Evolutionary conservation across 2,329 filamentous ascomycete species (phyloP), one percentile per base, ranked within the genome.

Genomic region (Pseudogymnoascus verrucosus): DNA sequence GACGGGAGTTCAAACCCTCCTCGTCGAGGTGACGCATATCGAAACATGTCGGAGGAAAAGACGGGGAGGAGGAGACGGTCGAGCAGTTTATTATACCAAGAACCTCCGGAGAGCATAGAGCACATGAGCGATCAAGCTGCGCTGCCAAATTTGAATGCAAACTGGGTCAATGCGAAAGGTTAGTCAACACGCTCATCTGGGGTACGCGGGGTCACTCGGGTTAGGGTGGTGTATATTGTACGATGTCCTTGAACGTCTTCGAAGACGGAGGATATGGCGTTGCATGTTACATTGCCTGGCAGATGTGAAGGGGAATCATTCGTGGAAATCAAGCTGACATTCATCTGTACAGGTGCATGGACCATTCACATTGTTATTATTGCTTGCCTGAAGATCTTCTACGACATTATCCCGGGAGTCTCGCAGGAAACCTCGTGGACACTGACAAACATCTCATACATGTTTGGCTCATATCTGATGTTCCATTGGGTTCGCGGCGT

Each of bases 111-210:
- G 82, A 96, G 93, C 64, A 87, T 97, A 74, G 95, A 99, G 82
- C 95, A 97, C 79, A 91, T 96, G 78, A 97, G 90, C 74, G 95
- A 99, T 77, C 95, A 98, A 82, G 90, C 92, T 64, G 90, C 91
- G 39, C 82, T 97, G 71, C 95, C 95, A 62, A 99, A 99, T 74
- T 79, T 97, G 74, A 99, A 99, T 78, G 92, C 95, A 70, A 91
- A 97, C 79, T 99, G 95, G 95, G 96, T 97, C 69, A 98, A 98
- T 78, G 91, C 93, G 73, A 99, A 99, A 86, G 95, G 95, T 98
- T 80, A 78, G 84, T 76, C 62, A 36, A 51, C 67, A 47, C 64
- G 47, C 37, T 19, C 39, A 57, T 44, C 60, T 14, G n/a, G 51
- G 28, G 51, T 8, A 34, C n/a, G 61, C 37, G 37, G 28, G 28